phyloP scores from a whole-genome alignment of 345 rosid species.

The Syzygium jambos region DNA sequence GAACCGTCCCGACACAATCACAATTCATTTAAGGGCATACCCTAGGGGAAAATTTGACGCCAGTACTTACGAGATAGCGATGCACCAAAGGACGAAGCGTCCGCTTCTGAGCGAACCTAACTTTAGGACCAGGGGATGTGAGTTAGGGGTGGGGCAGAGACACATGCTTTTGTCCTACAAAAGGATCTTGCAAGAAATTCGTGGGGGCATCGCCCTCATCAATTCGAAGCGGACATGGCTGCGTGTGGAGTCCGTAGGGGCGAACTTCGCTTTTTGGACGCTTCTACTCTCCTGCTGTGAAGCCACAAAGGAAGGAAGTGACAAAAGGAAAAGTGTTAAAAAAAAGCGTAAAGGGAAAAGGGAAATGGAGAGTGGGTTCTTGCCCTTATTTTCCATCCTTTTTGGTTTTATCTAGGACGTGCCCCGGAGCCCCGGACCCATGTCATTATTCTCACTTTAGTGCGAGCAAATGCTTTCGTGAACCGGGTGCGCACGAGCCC shows the following conservation, averaged over 20 bases:
- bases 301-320: background rate
- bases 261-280: background rate
- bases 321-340: background rate
- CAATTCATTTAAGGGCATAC: background rate
- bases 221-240: background rate
- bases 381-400: background rate
- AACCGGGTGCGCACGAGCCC: background rate
- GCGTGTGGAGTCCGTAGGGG: background rate
- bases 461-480: background rate
- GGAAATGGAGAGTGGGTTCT: background rate
- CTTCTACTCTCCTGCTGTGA: background rate
- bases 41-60: background rate
- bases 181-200: background rate
- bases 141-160: background rate
- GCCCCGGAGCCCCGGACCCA: background rate
- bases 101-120: background rate
- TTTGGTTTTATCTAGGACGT: background rate
- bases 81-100: background rate
- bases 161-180: background rate
- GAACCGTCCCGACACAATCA: background rate
- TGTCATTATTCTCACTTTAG: background rate
- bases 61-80: background rate
- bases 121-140: background rate
- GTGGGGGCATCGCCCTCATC: background rate
- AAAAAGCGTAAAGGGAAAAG: background rate